Percentiles rank a stretch among this genome's conserved stretches.
Evolutionary conservation across 176 grass and related monocot species (phyloP).

Genomic region (Triticum turgidum): DNA sequence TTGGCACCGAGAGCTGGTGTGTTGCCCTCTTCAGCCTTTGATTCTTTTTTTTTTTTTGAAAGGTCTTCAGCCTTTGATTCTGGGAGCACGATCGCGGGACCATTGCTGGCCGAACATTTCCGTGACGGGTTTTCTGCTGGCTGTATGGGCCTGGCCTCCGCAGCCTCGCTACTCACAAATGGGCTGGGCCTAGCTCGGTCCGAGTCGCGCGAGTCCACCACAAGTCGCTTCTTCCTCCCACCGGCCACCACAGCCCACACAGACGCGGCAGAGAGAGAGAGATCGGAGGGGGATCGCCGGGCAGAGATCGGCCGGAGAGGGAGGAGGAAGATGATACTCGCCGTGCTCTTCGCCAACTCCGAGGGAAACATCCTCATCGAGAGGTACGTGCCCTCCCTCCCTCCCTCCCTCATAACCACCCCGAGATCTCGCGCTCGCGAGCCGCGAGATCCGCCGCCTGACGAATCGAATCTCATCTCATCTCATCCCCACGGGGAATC

Average conservation of each 20-base stretch:
- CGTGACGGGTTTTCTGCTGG: too few species aligned
- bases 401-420: too few species aligned
- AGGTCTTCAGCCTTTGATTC: background rate
- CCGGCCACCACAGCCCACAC: too few species aligned
- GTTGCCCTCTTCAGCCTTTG: background rate
- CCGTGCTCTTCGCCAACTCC: slow-evolving; percentile 73
- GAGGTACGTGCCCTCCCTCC: slow-evolving; percentile 11
- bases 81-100: background rate
- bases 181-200: too few species aligned
- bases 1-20: background rate
- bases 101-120: background rate
- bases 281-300: background rate
- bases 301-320: background rate
- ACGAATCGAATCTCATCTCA: background rate
- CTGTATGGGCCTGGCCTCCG: too few species aligned
- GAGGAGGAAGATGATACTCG: slow-evolving; percentile 52
- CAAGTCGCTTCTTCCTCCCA: background rate
- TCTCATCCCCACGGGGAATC: too few species aligned
- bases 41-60: background rate
- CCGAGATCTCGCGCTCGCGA: background rate
- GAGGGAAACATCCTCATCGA: slow-evolving; percentile 79
- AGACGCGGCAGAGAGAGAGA: too few species aligned
- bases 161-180: too few species aligned
- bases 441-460: slow-evolving; percentile 21
- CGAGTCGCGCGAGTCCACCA: too few species aligned